Evolutionary conservation across 257 asterid species (phyloP).

Genomic region (Catharanthus roseus): DNA sequence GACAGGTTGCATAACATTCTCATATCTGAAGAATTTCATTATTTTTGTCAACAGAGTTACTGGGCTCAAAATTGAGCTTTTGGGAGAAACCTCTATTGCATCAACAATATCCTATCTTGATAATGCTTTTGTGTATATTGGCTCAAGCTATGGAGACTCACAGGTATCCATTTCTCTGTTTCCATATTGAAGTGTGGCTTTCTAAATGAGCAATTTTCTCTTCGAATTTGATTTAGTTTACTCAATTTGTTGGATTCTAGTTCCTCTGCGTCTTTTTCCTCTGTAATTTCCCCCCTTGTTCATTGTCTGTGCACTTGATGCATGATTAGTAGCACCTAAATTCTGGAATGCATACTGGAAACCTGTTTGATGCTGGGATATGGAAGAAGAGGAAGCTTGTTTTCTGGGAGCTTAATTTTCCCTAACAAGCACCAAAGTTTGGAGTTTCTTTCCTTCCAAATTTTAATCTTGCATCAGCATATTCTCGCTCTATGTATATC

Average conservation of each 20-base stretch:
- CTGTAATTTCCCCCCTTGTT: neutral
- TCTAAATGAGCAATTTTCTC: neutral
- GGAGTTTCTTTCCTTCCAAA: neutral
- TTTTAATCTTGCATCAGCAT: neutral
- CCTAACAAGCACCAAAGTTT: neutral
- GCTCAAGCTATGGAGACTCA: conserved; percentile 94
- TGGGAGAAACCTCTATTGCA: conserved; percentile 88
- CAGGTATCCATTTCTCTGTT: conserved; percentile 41
- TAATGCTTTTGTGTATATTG: conserved; percentile 77
- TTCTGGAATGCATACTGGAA: neutral
- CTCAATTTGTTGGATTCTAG: neutral
- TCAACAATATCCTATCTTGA: conserved; percentile 89
- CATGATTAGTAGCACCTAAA: neutral
- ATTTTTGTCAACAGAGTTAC: conserved; percentile 46
- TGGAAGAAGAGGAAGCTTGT: neutral
- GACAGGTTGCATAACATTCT: neutral
- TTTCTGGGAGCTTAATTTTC: neutral
- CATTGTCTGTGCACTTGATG: neutral
- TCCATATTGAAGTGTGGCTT: neutral
- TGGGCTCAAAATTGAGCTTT: conserved; percentile 82
- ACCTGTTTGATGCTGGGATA: neutral
- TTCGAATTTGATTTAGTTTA: neutral
- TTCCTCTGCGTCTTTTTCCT: neutral
- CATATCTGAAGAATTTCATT: neutral
- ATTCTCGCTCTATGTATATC: neutral